Percentiles rank a stretch among this genome's conserved stretches.
Conservation (phyloP, 768 basidiomycete genomes). For the Pisolithus tinctorius region DNA sequence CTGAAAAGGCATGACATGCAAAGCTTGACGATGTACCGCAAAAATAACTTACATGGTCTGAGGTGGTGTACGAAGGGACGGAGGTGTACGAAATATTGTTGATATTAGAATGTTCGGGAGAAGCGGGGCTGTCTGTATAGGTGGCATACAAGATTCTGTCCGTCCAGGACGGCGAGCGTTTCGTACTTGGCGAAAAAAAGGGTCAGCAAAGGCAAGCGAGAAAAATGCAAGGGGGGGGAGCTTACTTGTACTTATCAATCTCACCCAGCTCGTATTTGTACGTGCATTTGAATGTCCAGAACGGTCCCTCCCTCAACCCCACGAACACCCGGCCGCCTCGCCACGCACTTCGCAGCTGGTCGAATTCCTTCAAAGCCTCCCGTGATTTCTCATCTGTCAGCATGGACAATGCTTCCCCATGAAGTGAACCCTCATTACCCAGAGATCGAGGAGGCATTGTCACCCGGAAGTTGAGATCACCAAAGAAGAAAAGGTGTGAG, state of each 20-base stretch:
- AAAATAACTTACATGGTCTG: conserved; percentile 67
- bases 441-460: conserved; percentile 54
- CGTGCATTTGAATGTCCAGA: conserved; percentile 85
- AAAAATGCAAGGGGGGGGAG: conserved; percentile 13
- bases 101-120: conserved; percentile 45
- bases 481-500: conserved; percentile 88
- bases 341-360: conserved; percentile 63
- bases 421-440: conserved; percentile 21
- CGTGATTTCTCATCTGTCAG: conserved; percentile 46
- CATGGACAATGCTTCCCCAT: conserved; percentile 33
- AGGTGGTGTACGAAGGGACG: conserved; percentile 77
- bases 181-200: conserved; percentile 35
- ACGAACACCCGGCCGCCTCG: conserved; percentile 60
- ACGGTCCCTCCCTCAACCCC: conserved; percentile 77
- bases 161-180: conserved; percentile 85
- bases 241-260: conserved; percentile 74
- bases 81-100: conserved; percentile 70
- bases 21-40: not conserved
- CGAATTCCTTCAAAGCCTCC: conserved; percentile 59
- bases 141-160: conserved; percentile 87
- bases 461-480: conserved; percentile 90
- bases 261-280: conserved; percentile 84
- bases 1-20: conserved; percentile 27
- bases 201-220: conserved; percentile 4
- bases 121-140: conserved; percentile 53